Evolutionary conservation across 331 rosid species (phyloP), one percentile per base, ranked within the genome.

Genomic region (Phaseolus coccineus): DNA sequence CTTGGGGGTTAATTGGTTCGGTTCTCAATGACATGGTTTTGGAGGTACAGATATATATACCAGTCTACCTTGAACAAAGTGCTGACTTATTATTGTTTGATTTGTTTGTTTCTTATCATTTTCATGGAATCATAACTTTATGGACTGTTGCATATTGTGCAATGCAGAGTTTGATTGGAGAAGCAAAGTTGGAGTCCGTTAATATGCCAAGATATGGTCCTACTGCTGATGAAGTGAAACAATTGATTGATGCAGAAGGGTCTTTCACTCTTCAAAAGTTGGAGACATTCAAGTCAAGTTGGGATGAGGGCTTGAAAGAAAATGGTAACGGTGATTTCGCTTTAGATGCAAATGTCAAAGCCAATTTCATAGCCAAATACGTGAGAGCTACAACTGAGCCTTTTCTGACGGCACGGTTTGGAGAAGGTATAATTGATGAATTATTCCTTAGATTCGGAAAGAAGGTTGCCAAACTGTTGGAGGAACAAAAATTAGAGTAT

Each of bases 231-330:
- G 90, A 89, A 79, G 85, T 80, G 0, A 57, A 50, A 33, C 15
- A 53, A 24, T 76, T 83, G 57, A 84, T 89, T 56, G 81, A 85
- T 42, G 81, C 71, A 12, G 85, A 89, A 78, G 89, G 90, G 3
- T 82, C 87, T 5, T 89, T 86, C 59, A 56, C 62, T 61, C 40
- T 86, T 8, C 81, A 80, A 5, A 77, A 57, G 64, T 47, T 83
- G 35, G 47, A 80, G 35, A 40, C 13, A 1, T 51, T 80, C 30
- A 65, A 68, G 24, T 52, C 62, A 0, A 56, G 58, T 39, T 80
- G 83, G 83, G 83, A 72, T 16, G 79, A 67, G 2, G 76, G 83
- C 0, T 28, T 65, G 37, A 65, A 48, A 9, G 24, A 64, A 24
- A 24, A 48, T 44, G 57, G 31, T 3, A 4, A 55, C 44, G 46